Evolutionary conservation across 2,329 filamentous ascomycete genomes (phyloP), one percentile per base, ranked within the genome.

Genomic region (Tolypocladium nubicola): DNA sequence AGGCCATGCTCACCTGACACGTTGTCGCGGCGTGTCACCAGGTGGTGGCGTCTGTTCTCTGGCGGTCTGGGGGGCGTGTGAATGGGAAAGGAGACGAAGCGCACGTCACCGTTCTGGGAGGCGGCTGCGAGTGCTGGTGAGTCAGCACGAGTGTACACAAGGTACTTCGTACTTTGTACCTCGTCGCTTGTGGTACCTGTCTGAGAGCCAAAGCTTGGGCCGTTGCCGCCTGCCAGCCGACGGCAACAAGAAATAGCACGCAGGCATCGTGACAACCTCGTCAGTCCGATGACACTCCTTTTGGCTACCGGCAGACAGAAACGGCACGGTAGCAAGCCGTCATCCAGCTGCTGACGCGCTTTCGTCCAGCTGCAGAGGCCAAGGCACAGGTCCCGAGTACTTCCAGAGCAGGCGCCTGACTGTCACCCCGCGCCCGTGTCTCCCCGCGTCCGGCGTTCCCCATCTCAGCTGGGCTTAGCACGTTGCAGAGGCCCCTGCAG

Each of bases 1-100:
- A 64, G 66, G 63, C 61, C 66, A 57, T 59, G 63, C 62, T 66
- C 66, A 67, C 62, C 63, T 67, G 66, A 67, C 65, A 61, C 54
- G 57, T 56, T 60, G 62, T 65, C 66, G 66, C 62, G 63, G 60
- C 58, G 58, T 52, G 57, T 55, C 62, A 66, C 66, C 65, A 66
- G 66, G 66, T 65, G 66, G 66, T 65, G 58, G 64, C 64, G 61
- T 60, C 60, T 60, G 61, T 11, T 41, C 21, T 39, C 19, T 14
- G 19, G 23, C 30, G 45, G 45, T 47, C 23, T 14, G 14, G 23
- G 26, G 45, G 45, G 30, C 38, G 11, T 21, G 43, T 26, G 13
- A n/a, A 26, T 11, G 33, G 33, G 53, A 55, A 21, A 30, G 39
- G 47, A 45, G 38, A 21, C 11, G 26, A 50, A 33, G 26, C 47